These are phyloP conservation scores for Chenopodium album DNA, from an alignment of 148 eudicot genomes.

Conservation along the genomic window DNA sequence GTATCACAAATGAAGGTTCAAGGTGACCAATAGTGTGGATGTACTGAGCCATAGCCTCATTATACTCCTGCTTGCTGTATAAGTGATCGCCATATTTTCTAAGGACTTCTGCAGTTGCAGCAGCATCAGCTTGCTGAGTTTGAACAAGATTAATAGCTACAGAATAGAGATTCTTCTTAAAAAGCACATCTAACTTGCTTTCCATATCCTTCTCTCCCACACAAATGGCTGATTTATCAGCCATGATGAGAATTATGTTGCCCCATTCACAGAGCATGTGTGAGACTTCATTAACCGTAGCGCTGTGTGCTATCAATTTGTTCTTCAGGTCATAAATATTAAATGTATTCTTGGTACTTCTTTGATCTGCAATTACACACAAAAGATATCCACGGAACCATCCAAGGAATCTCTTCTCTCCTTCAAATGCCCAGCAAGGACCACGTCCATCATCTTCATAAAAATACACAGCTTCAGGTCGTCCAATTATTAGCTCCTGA, in stretches of 20 bases:
- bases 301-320: conserved; percentile 81
- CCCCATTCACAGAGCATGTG: conserved; percentile 99
- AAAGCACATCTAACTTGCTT: conserved; percentile 94
- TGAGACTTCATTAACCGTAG: conserved; percentile 69
- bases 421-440: conserved; percentile 99
- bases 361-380: conserved; percentile 85
- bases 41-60: conserved; percentile 95
- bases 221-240: conserved; percentile 72
- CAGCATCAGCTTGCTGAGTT: conserved; percentile 98
- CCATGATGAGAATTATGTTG: conserved; percentile 82
- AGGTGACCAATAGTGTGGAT: conserved; percentile 90
- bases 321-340: conserved; percentile 92
- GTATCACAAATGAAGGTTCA: conserved; percentile 96
- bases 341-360: conserved; percentile 70
- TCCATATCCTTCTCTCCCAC: conserved; percentile 99
- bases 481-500: conserved; percentile 93
- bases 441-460: conserved; percentile 97
- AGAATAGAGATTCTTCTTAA: conserved; percentile 89
- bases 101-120: conserved; percentile 96
- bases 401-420: conserved; percentile 86
- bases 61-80: conserved; percentile 84
- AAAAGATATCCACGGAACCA: conserved; percentile 98
- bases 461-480: conserved; percentile 92
- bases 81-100: conserved; percentile 96
- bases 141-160: conserved; percentile 97